A percentile compares a stretch with the other conserved stretches of the same genome.
Conservation (phyloP, 129 eudicot genomes). For the Flaveria robusta region DNA sequence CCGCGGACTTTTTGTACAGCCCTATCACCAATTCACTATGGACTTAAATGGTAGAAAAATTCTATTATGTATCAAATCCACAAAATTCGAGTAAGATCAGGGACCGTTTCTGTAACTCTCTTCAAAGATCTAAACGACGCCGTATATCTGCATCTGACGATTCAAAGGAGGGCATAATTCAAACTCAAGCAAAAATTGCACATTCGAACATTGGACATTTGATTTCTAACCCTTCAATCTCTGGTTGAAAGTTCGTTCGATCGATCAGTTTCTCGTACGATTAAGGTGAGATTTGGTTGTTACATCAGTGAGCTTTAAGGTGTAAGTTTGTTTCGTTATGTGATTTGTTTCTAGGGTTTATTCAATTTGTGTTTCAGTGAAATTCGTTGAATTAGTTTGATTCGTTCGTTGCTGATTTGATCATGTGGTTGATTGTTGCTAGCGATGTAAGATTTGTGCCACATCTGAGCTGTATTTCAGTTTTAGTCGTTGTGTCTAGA, state of each 20-base stretch:
- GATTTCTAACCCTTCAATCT: constrained; percentile 18
- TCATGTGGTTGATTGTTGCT: neutral
- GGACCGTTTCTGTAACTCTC: constrained; percentile 12
- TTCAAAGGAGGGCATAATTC: constrained; percentile 27
- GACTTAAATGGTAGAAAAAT: neutral
- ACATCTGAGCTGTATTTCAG: constrained; percentile 13
- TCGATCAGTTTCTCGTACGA: constrained; percentile 14
- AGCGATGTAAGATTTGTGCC: neutral
- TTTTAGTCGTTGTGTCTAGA: neutral
- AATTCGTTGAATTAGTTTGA: neutral
- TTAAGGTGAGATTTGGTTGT: constrained; percentile 14
- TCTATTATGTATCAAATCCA: neutral
- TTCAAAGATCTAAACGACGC: neutral
- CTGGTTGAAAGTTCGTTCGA: neutral
- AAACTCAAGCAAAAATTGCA: constrained; percentile 23
- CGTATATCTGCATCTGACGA: neutral
- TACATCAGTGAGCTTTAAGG: neutral
- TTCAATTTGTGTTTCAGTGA: neutral
- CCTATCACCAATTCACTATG: no score
- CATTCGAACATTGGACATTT: neutral
- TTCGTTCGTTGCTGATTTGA: neutral
- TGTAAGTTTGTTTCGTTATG: constrained; percentile 16
- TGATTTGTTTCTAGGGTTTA: constrained; percentile 22
- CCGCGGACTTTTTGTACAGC: no score
- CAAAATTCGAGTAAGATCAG: neutral